Percentiles rank a stretch among this genome's conserved stretches.
Conservation (phyloP, 1,139 yeast genomes). For the Yamadazyma dushanensis region DNA sequence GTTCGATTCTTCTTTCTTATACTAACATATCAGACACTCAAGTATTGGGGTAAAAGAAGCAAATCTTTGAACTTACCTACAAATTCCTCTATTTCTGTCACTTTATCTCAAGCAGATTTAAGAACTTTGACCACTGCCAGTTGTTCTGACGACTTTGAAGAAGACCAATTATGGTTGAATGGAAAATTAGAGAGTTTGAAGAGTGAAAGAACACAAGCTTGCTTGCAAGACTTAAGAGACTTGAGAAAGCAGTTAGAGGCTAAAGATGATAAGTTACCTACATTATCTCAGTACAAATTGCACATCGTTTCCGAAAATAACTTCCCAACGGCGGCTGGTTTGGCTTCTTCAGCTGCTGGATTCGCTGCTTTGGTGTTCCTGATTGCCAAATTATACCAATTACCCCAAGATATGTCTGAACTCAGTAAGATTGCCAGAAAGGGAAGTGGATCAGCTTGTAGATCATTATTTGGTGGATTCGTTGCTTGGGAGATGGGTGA, state of each 20-base stretch:
- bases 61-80: conserved; percentile 86
- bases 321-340: conserved; percentile 98
- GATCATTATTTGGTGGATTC: conserved; percentile 94
- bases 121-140: conserved; percentile 90
- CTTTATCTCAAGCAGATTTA: conserved; percentile 85
- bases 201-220: conserved; percentile 75
- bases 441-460: conserved; percentile 98
- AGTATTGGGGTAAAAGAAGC: conserved; percentile 99
- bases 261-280: conserved; percentile 51
- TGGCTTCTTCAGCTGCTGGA: conserved; percentile 92
- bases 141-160: conserved; percentile 53
- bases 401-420: conserved; percentile 81
- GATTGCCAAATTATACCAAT: conserved; percentile 74
- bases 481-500: conserved; percentile 99
- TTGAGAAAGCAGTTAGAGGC: conserved; percentile 60
- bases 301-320: conserved; percentile 92
- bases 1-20: not conserved
- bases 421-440: conserved; percentile 92
- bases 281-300: conserved; percentile 62
- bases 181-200: conserved; percentile 67
- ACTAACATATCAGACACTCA: conserved; percentile 61
- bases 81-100: conserved; percentile 91
- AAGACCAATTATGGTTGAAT: conserved; percentile 81
- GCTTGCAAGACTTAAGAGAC: conserved; percentile 71
- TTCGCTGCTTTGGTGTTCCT: conserved; percentile 93